Conservation (phyloP, 352 stramenopile genomes). For the Peronospora farinosa region DNA sequence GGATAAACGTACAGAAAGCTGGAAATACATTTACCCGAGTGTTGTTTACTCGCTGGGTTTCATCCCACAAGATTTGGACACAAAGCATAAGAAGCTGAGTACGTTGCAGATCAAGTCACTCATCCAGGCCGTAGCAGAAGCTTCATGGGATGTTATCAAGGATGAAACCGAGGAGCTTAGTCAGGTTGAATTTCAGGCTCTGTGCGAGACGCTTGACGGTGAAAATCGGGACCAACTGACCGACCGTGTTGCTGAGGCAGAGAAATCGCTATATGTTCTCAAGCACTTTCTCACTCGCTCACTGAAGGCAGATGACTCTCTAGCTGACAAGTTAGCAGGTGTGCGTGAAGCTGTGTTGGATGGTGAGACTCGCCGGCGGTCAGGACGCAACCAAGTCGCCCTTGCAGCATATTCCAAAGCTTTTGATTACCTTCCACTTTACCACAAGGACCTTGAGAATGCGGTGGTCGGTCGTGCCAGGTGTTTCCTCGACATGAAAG, state of each 20-base stretch:
- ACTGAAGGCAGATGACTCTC: slow-evolving; percentile 41
- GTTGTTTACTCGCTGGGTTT: slow-evolving; percentile 71
- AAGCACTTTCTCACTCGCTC: slow-evolving; percentile 64
- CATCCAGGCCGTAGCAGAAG: slow-evolving; percentile 68
- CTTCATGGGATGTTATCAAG: slow-evolving; percentile 53
- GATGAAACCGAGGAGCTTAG: slow-evolving; percentile 37
- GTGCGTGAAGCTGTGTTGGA: slow-evolving; percentile 51
- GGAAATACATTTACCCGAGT: slow-evolving; percentile 63
- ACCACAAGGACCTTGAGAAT: slow-evolving; percentile 58
- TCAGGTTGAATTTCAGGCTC: slow-evolving; percentile 68
- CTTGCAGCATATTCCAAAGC: slow-evolving; percentile 55
- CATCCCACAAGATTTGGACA: slow-evolving; percentile 34
- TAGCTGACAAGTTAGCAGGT: slow-evolving; percentile 40
- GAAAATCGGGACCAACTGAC: slow-evolving; percentile 32
- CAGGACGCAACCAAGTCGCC: slow-evolving; percentile 44
- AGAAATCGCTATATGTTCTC: slow-evolving; percentile 56
- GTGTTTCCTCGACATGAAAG: slow-evolving; percentile 50
- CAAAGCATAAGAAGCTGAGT: slow-evolving; percentile 59
- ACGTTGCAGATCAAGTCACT: slow-evolving; percentile 84
- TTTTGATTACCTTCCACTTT: slow-evolving; percentile 53
- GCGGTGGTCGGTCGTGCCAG: slow-evolving; percentile 51
- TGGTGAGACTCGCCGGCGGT: slow-evolving; percentile 49
- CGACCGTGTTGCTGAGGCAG: slow-evolving; percentile 26
- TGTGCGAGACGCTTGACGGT: slow-evolving; percentile 51
- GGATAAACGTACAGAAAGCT: slow-evolving; percentile 21